phyloP scores from a whole-genome alignment of 2,329 filamentous ascomycete species.

The Neoascochyta sp. region DNA sequence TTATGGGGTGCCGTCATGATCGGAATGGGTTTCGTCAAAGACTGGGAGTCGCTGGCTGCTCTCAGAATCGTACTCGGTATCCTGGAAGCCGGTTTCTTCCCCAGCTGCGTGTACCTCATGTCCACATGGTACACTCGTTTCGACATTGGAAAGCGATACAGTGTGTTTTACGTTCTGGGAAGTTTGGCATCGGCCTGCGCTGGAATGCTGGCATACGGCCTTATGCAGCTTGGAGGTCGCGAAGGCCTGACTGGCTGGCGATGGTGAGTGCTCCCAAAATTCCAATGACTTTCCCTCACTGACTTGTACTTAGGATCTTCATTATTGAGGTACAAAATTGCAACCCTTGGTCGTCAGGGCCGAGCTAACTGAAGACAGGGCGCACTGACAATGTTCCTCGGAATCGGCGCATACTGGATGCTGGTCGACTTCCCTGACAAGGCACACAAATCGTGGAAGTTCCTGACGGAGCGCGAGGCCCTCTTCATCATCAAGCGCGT shows the following conservation, averaged over 20 bases:
- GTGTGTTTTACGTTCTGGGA: slow-evolving; percentile 66
- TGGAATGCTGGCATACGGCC: slow-evolving; percentile 66
- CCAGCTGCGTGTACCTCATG: slow-evolving; percentile 34
- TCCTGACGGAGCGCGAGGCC: slow-evolving; percentile 47
- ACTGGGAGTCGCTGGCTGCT: slow-evolving; percentile 35
- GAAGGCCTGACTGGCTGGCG: slow-evolving; percentile 46
- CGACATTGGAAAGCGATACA: slow-evolving; percentile 67
- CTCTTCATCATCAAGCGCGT: slow-evolving; percentile 51
- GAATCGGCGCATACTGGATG: slow-evolving; percentile 40
- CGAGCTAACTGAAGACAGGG: no score
- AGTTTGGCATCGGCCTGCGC: slow-evolving; percentile 63
- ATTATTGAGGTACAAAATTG: no score
- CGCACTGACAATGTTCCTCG: slow-evolving; percentile 41
- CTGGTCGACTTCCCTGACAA: slow-evolving; percentile 48
- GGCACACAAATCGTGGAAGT: slow-evolving; percentile 42
- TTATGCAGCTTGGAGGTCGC: slow-evolving; percentile 61
- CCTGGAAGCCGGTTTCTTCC: slow-evolving; percentile 41
- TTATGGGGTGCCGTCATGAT: slow-evolving; percentile 46
- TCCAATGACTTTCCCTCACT: no score
- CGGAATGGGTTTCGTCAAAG: slow-evolving; percentile 41
- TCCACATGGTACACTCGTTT: slow-evolving; percentile 45
- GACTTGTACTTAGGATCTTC: slow-evolving; percentile 44
- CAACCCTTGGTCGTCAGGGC: no score
- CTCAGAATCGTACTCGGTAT: slow-evolving; percentile 41
- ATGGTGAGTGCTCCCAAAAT: slow-evolving; percentile 32